A percentile compares a stretch with the other conserved stretches of the same genome.
phyloP scores from a whole-genome alignment of 2,329 filamentous ascomycete species.

The Periglandula ipomoeae region DNA sequence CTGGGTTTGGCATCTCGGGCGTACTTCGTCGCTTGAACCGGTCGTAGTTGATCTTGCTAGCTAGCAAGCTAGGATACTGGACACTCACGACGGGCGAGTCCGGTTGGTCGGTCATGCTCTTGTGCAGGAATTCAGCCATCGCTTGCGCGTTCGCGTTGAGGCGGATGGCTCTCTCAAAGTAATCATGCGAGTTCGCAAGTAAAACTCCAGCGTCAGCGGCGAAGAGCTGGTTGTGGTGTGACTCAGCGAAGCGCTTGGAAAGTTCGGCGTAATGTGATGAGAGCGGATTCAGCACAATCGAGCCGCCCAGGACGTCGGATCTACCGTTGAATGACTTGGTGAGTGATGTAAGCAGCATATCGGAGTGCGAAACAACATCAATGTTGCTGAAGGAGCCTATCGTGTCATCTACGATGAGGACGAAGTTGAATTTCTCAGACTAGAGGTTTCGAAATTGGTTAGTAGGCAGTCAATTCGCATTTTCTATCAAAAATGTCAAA shows the following conservation, averaged over 20 bases:
- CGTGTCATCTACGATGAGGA: conserved; percentile 40
- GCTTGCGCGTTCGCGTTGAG: conserved; percentile 36
- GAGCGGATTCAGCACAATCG: conserved; percentile 37
- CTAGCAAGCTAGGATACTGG: conserved; percentile 33
- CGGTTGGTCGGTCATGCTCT: conserved; percentile 15
- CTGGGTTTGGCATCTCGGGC: conserved; percentile 36
- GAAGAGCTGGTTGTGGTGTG: conserved; percentile 36
- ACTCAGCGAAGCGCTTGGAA: conserved; percentile 16
- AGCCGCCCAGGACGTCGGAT: conserved; percentile 46
- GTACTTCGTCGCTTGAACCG: conserved; percentile 28
- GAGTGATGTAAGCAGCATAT: conserved; percentile 41
- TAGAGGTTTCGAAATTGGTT: conserved; percentile 7
- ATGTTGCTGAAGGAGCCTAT: conserved; percentile 38
- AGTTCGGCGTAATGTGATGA: conserved; percentile 32
- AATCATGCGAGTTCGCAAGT: conserved; percentile 34
- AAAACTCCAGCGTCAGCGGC: conserved; percentile 35
- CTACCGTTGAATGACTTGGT: conserved; percentile 52
- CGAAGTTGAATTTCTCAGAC: conserved; percentile 34
- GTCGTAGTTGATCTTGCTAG: conserved; percentile 23
- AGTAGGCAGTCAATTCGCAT: background rate
- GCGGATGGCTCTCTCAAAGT: conserved; percentile 27
- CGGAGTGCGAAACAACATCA: conserved; percentile 38
- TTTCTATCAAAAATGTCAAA: no score
- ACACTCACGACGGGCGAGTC: conserved; percentile 29
- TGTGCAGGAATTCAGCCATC: conserved; percentile 30